phyloP scores from a whole-genome alignment of 2,329 filamentous ascomycete genomes.

The Aspergillus versicolor region DNA sequence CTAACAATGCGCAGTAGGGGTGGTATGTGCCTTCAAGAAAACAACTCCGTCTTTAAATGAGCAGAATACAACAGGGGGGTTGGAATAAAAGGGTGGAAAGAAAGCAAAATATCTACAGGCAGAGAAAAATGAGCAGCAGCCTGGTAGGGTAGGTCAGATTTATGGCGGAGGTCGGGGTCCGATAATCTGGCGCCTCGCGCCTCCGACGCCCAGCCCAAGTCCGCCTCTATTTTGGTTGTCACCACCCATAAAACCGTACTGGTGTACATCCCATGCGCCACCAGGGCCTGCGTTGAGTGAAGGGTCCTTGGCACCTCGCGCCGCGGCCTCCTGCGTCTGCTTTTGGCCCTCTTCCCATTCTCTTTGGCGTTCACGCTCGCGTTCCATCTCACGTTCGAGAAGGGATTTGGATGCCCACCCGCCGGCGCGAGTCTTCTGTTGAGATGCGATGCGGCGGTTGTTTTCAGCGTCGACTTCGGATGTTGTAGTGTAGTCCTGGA shows the following conservation, averaged over 20 bases:
- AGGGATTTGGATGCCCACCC: constrained; percentile 64
- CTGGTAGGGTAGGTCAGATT: background rate
- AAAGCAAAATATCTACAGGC: background rate
- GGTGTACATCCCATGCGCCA: constrained; percentile 61
- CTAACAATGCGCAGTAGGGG: background rate
- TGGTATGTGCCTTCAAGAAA: background rate
- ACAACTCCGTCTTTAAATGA: background rate
- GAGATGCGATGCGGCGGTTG: constrained; percentile 53
- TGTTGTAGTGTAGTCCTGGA: constrained; percentile 51
- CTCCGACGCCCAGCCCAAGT: constrained; percentile 53
- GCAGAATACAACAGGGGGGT: background rate
- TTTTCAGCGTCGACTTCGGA: constrained; percentile 58
- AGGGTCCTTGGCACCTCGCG: constrained; percentile 38
- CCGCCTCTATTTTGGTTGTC: constrained; percentile 60
- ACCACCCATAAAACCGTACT: constrained; percentile 64
- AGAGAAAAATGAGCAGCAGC: background rate
- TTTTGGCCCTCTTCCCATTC: constrained; percentile 65
- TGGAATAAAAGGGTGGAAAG: background rate
- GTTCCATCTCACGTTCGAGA: constrained; percentile 66
- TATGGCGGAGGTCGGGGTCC: constrained; percentile 56
- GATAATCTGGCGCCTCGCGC: constrained; percentile 60
- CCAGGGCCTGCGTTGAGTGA: constrained; percentile 50
- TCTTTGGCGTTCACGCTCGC: constrained; percentile 62
- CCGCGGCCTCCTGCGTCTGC: constrained; percentile 47
- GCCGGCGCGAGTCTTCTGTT: constrained; percentile 58